These are phyloP conservation scores for Corylus heterophylla DNA, from an alignment of 306 rosid species.

Conservation along the genomic window DNA sequence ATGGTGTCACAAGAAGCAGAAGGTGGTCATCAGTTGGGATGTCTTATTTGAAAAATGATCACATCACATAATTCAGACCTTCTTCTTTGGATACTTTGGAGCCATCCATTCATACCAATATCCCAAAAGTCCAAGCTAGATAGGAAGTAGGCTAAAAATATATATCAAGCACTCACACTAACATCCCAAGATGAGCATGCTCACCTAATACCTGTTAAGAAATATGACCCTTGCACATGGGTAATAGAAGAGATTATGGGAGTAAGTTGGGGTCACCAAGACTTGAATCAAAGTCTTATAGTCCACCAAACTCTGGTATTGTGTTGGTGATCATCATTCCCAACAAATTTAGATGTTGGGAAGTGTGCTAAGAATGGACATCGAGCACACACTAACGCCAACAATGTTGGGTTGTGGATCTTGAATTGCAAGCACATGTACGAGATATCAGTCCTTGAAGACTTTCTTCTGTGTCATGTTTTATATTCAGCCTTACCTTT, in stretches of 20 bases:
- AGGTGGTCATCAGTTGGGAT: neutral
- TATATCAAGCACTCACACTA: neutral
- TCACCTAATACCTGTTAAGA: neutral
- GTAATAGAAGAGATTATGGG: neutral
- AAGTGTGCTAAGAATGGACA: neutral
- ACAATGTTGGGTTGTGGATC: constrained; percentile 1
- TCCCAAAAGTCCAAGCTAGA: neutral
- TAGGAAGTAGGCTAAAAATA: neutral
- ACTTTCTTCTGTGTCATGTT: neutral
- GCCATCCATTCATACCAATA: neutral
- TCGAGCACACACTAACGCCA: neutral
- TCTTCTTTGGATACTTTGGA: neutral
- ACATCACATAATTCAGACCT: neutral
- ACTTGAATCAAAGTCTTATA: neutral
- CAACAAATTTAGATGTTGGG: neutral
- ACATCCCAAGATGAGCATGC: neutral
- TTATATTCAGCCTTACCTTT: neutral
- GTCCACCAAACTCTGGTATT: neutral
- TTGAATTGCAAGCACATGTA: neutral
- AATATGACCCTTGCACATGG: neutral
- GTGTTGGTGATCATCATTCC: neutral
- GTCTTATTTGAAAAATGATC: neutral
- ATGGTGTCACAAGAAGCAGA: neutral
- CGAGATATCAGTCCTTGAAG: neutral
- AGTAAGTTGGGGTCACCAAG: neutral